Conservation (phyloP, 2,329 filamentous ascomycete genomes). For the Colletotrichum lini region DNA sequence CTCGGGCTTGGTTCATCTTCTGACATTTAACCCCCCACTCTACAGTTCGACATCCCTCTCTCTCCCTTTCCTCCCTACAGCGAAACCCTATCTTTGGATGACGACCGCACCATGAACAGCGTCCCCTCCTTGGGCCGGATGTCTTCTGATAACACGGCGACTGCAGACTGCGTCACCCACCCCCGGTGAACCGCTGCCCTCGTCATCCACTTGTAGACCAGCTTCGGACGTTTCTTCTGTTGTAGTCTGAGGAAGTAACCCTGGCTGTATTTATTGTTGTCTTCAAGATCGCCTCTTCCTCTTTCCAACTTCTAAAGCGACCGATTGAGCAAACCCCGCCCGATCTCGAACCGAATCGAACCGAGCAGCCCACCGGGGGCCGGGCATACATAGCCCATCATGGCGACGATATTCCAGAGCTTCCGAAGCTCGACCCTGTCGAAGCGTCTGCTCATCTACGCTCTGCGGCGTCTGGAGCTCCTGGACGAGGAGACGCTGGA, state of each 20-base stretch:
- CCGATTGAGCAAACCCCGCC: neutral
- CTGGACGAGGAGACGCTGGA: slow-evolving; percentile 91
- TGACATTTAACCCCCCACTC: neutral
- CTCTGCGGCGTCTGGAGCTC: slow-evolving; percentile 84
- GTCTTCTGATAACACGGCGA: slow-evolving; percentile 52
- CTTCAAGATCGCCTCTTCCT: neutral
- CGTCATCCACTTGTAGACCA: slow-evolving; percentile 4
- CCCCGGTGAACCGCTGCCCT: slow-evolving; percentile 38
- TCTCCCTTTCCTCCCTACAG: neutral
- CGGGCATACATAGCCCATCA: slow-evolving; percentile 54
- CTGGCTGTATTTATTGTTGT: neutral
- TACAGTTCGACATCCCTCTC: neutral
- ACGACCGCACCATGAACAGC: slow-evolving; percentile 50
- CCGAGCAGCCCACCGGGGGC: slow-evolving; percentile 14
- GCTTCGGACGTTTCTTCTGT: slow-evolving; percentile 1
- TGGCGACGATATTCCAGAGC: slow-evolving; percentile 80
- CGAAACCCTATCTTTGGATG: slow-evolving; percentile 36
- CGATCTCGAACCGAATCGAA: neutral
- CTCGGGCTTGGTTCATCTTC: slow-evolving; percentile 5
- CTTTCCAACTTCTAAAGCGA: neutral
- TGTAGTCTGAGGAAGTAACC: neutral
- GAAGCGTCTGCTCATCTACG: slow-evolving; percentile 90
- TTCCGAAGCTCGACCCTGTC: slow-evolving; percentile 81
- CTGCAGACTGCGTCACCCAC: slow-evolving; percentile 42
- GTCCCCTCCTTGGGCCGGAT: slow-evolving; percentile 54